These are phyloP conservation scores for Botrytis hyacinthi DNA, from an alignment of 2,329 filamentous ascomycete genomes.

Conservation along the genomic window DNA sequence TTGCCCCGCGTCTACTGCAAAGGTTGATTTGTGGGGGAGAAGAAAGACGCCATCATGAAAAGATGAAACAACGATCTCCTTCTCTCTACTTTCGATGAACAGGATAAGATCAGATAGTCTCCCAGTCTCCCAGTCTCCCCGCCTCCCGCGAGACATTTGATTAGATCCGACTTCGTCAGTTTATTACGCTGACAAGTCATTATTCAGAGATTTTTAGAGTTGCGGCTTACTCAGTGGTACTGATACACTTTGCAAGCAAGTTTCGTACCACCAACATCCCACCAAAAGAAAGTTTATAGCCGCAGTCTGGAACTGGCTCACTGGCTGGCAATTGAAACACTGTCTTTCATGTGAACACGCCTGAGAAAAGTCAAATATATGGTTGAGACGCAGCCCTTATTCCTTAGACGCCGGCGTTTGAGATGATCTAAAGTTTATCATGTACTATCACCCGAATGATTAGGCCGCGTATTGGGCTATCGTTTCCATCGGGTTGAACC, in stretches of 20 bases:
- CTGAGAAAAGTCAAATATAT: conserved; percentile 1
- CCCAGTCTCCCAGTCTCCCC: conserved; percentile 15
- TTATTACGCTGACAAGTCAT: conserved; percentile 6
- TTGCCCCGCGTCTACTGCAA: conserved; percentile 21
- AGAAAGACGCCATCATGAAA: conserved; percentile 7
- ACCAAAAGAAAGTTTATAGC: conserved; percentile 5
- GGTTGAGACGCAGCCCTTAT: neutral
- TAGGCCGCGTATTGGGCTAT: conserved; percentile 9
- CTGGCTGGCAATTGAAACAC: neutral
- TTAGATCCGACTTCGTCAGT: neutral
- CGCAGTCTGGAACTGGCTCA: neutral
- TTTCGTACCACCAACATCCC: neutral
- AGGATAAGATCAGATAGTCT: conserved; percentile 10
- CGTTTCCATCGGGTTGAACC: neutral
- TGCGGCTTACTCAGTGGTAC: conserved; percentile 7
- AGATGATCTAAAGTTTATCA: conserved; percentile 8
- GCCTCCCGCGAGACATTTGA: conserved; percentile 3
- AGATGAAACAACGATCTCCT: conserved; percentile 15
- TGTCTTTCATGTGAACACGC: conserved; percentile 11
- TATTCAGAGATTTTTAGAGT: neutral
- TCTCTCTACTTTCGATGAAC: neutral
- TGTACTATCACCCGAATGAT: neutral
- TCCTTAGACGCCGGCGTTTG: conserved; percentile 12
- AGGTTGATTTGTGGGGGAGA: conserved; percentile 18
- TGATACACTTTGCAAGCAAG: neutral